A percentile compares a stretch with the other conserved stretches of the same genome.
phyloP scores from a whole-genome alignment of 2,329 filamentous ascomycete species.

The Xylariaceae sp. region DNA sequence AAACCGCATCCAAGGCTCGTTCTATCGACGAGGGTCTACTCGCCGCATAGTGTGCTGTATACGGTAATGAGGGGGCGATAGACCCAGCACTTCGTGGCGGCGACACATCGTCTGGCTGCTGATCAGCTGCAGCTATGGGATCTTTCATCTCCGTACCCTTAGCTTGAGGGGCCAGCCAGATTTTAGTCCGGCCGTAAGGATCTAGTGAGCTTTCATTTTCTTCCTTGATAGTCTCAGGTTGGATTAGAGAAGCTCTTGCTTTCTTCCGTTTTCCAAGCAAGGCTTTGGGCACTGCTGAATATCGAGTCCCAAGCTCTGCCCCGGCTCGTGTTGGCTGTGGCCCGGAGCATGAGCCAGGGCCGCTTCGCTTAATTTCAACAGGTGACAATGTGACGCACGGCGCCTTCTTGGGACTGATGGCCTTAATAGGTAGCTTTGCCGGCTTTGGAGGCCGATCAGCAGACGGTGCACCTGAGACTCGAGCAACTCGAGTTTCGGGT shows the following conservation, averaged over 20 bases:
- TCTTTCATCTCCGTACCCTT: conserved; percentile 4
- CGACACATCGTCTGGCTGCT: conserved; percentile 11
- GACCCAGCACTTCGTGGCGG: conserved; percentile 26
- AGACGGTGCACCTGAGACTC: conserved; percentile 16
- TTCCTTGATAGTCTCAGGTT: conserved; percentile 30
- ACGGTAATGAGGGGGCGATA: conserved; percentile 35
- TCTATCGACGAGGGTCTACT: conserved; percentile 38
- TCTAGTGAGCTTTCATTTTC: conserved; percentile 24
- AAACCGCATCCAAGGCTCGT: conserved; percentile 35
- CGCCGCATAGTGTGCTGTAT: conserved; percentile 32
- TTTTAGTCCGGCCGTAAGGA: conserved; percentile 1
- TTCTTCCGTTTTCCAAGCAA: conserved; percentile 24
- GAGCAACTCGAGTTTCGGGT: conserved; percentile 2
- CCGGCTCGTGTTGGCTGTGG: conserved; percentile 3
- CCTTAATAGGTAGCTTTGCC: conserved; percentile 10
- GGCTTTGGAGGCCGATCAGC: conserved; percentile 7
- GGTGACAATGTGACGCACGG: conserved; percentile 10
- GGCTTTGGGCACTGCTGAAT: conserved; percentile 11
- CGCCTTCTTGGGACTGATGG: conserved; percentile 16
- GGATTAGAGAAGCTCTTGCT: conserved; percentile 17
- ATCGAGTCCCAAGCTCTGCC: conserved; percentile 10
- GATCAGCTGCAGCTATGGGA: conserved; percentile 1
- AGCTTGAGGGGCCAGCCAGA: conserved; percentile 1
- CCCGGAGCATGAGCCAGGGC: conserved; percentile 8
- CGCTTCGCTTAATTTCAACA: conserved; percentile 12